Conservation (phyloP, 1,284 basidiomycete genomes). For the Fomes fomentarius region DNA sequence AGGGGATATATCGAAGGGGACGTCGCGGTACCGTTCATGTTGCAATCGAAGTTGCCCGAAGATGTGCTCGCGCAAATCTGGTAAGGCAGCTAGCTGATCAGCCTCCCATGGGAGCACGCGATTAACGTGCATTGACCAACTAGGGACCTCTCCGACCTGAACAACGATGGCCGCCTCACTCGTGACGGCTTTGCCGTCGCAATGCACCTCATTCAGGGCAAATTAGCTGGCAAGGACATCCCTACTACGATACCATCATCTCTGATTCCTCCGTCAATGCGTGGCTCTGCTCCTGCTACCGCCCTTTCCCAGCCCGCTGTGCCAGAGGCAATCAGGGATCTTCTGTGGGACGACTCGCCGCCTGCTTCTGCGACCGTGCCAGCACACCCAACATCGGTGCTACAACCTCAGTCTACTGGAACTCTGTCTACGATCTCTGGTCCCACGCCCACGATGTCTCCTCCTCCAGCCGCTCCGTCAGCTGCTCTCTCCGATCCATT, state of each 20-base stretch:
- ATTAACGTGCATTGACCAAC: slow-evolving; percentile 15
- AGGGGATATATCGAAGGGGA: slow-evolving; percentile 91
- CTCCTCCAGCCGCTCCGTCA: slow-evolving; percentile 26
- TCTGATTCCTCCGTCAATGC: slow-evolving; percentile 84
- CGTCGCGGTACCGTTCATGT: slow-evolving; percentile 94
- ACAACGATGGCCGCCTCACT: slow-evolving; percentile 86
- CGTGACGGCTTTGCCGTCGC: slow-evolving; percentile 97
- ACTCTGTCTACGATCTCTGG: slow-evolving; percentile 27
- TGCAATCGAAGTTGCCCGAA: slow-evolving; percentile 88
- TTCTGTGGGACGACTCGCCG: slow-evolving; percentile 70
- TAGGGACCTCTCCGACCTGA: slow-evolving; percentile 94
- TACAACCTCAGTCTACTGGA: slow-evolving; percentile 44
- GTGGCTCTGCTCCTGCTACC: slow-evolving; percentile 33
- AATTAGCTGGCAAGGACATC: slow-evolving; percentile 83
- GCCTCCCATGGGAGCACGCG: background rate
- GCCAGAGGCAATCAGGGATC: slow-evolving; percentile 44
- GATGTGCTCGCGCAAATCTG: slow-evolving; percentile 89
- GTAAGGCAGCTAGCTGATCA: slow-evolving; percentile 54
- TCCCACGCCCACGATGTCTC: slow-evolving; percentile 28
- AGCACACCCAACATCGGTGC: slow-evolving; percentile 27
- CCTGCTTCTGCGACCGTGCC: slow-evolving; percentile 47
- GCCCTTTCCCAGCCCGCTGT: slow-evolving; percentile 38
- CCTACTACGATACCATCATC: slow-evolving; percentile 74
- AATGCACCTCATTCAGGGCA: slow-evolving; percentile 92
- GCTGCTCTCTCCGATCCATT: slow-evolving; percentile 46